These are phyloP conservation scores for Phaffia australis DNA, from an alignment of 768 basidiomycete species.

Conservation along the genomic window DNA sequence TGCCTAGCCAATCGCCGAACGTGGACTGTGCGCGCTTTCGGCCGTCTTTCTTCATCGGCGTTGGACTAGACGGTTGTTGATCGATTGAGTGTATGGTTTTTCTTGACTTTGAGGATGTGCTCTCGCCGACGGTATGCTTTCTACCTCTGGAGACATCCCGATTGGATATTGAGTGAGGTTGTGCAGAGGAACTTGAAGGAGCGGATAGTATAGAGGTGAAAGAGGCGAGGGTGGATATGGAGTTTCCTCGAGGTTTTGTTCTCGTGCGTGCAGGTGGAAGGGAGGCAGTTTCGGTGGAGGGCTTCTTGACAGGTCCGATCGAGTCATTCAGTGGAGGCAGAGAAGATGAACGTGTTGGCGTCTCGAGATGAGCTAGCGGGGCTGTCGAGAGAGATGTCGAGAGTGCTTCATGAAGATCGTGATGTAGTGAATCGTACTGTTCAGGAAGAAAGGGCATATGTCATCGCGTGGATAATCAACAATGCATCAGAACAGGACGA, in stretches of 20 bases:
- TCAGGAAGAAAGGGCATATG: no score
- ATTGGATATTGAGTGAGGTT: not conserved
- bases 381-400: constrained; percentile 15
- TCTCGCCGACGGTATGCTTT: not conserved
- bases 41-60: not conserved
- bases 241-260: constrained; percentile 1
- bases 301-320: not conserved
- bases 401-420: constrained; percentile 14
- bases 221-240: constrained; percentile 17
- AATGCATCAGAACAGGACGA: not conserved
- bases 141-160: not conserved
- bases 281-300: not conserved
- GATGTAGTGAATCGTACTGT: constrained; percentile 6
- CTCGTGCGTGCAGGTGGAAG: not conserved
- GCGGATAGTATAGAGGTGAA: constrained; percentile 1
- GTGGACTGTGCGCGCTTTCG: no score
- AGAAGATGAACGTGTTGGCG: not conserved
- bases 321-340: not conserved
- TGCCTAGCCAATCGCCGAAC: no score
- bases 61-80: not conserved
- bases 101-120: no score
- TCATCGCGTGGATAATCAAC: not conserved
- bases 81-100: no score
- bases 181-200: not conserved
- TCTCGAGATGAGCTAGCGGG: not conserved